Evolutionary conservation across 2,329 filamentous ascomycete genomes (phyloP).

Genomic region (Apiospora saccharicola): DNA sequence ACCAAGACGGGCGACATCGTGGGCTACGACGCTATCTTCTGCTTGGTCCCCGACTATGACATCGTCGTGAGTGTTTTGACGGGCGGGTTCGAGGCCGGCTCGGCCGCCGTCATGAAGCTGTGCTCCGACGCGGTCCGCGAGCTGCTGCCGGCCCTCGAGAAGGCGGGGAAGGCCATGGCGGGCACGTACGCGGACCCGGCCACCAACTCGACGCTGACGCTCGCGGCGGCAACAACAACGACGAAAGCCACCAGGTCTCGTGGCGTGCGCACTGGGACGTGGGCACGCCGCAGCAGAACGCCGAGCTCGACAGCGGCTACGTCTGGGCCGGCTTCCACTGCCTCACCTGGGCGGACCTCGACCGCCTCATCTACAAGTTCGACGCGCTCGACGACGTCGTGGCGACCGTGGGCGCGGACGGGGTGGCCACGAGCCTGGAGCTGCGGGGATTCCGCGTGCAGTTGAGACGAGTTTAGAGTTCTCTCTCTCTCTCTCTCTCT

Average conservation of each 20-base stretch:
- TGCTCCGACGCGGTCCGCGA: constrained; percentile 31
- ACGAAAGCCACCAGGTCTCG: not conserved
- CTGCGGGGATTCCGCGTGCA: constrained; percentile 20
- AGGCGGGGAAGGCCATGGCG: constrained; percentile 35
- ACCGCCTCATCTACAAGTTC: constrained; percentile 15
- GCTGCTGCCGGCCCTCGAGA: constrained; percentile 36
- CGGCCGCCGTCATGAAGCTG: constrained; percentile 38
- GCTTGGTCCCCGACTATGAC: constrained; percentile 42
- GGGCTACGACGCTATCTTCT: constrained; percentile 37
- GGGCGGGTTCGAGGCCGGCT: constrained; percentile 40
- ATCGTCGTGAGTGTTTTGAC: constrained; percentile 37
- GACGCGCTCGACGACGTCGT: constrained; percentile 22
- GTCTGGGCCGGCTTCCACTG: constrained; percentile 17
- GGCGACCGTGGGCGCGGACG: constrained; percentile 12
- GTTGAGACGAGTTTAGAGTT: not conserved
- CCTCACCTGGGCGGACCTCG: constrained; percentile 6
- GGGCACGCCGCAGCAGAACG: not conserved
- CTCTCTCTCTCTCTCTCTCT: not conserved
- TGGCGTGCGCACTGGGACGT: constrained; percentile 11
- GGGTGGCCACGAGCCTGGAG: not conserved
- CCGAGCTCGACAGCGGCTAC: not conserved
- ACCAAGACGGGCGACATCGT: constrained; percentile 41
- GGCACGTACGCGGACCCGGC: constrained; percentile 33
- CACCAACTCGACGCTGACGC: constrained; percentile 29
- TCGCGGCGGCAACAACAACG: constrained; percentile 21